Evolutionary conservation across 768 basidiomycete species (phyloP).

Genomic region (Kwoniella heveanensis): DNA sequence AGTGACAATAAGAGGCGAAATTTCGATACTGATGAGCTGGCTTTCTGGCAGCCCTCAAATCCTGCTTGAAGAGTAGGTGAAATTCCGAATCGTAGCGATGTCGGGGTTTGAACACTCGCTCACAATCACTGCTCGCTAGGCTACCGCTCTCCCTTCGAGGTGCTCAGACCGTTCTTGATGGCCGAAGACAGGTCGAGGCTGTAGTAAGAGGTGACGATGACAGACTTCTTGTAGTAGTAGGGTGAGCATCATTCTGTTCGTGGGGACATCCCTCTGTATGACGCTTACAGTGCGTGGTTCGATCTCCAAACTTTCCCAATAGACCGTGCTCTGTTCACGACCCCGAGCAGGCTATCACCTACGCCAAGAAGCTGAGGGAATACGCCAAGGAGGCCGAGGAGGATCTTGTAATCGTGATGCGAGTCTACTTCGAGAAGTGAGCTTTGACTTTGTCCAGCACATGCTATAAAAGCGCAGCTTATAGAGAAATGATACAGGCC

Average conservation of each 20-base stretch:
- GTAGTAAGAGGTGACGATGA: slow-evolving; percentile 86
- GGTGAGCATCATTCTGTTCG: slow-evolving; percentile 67
- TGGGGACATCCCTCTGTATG: too few species aligned
- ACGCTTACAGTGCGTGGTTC: too few species aligned
- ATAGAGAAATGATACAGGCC: slow-evolving; percentile 45
- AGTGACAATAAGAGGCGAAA: too few species aligned
- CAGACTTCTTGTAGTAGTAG: slow-evolving; percentile 86
- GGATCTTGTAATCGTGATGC: slow-evolving; percentile 93
- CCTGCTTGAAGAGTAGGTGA: slow-evolving; percentile 77
- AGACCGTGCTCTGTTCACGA: slow-evolving; percentile 95
- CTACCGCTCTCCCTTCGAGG: slow-evolving; percentile 63
- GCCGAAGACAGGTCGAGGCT: slow-evolving; percentile 73
- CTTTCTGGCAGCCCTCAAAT: slow-evolving; percentile 68
- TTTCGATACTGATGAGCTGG: slow-evolving; percentile 7
- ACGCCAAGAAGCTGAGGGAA: slow-evolving; percentile 73
- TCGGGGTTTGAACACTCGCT: too few species aligned
- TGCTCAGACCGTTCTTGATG: slow-evolving; percentile 86
- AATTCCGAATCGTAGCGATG: too few species aligned
- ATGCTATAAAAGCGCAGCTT: slow-evolving; percentile 1
- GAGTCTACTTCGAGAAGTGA: slow-evolving; percentile 94
- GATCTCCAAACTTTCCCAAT: too few species aligned
- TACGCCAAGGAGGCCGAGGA: slow-evolving; percentile 80
- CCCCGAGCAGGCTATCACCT: slow-evolving; percentile 79
- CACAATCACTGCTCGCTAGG: too few species aligned
- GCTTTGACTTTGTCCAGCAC: slow-evolving; percentile 5